Evolutionary conservation across 352 stramenopile genomes (phyloP), one percentile per base, ranked within the genome.

Genomic region (Pythium vanterpoolii): DNA sequence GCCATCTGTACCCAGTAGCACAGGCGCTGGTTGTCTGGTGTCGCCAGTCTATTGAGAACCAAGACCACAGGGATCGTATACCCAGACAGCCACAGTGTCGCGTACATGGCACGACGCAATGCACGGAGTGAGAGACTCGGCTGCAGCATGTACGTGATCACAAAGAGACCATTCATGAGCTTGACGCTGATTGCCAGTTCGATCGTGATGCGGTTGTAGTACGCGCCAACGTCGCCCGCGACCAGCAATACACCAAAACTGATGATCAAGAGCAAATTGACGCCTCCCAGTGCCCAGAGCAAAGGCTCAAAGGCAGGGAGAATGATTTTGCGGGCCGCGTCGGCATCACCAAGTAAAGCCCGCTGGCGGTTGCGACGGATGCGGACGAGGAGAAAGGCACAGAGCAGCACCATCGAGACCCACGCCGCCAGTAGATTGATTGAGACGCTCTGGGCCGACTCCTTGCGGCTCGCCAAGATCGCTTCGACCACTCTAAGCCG

Each of bases 251-350:
- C 14, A 7, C 68, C 60, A 66, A 81, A 88, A 6, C 61, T 68
- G 3, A 78, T 71, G 3, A 65, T 59, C 9, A 18, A 51, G 0
- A 48, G 54, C 3, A 90, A 61, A 14, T 87, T 58, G 36, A n/a
- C 36, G 34, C 34, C 50, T 8, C 50, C 23, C 23, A 57, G 26
- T 1, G 48, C 23, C 76, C 74, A 85, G 16, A 90, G 58, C 23
- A 90, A 54, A 1, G 81, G 81, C 62, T 87, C 81, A 51, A 87
- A 90, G 5, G 78, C 77, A 6, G 81, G 81, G 24, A 89, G 51
- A 19, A 89, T 62, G 30, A 89, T 56, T 56, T 89, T 89, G 34
- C 71, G 63, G 1, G 77, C 62, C 2, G 79, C 79, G 0, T 36
- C 31, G 31, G 65, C 53, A 45, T 91, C 69, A 5, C 82, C 77